phyloP scores from a whole-genome alignment of 768 basidiomycete species.

The Kwoniella mangroviensis region DNA sequence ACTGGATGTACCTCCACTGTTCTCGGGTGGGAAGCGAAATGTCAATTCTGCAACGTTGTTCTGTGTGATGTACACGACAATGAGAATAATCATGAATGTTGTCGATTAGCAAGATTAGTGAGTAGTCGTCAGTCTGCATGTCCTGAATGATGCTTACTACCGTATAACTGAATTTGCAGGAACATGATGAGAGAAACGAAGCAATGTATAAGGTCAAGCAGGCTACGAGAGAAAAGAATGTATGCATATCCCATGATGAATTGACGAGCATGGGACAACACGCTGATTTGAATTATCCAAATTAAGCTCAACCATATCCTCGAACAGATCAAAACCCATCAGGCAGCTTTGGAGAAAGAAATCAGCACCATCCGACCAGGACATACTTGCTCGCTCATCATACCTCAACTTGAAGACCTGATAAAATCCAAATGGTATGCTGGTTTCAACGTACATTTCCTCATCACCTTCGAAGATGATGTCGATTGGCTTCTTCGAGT shows the following conservation, averaged over 20 bases:
- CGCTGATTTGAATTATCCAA: background rate
- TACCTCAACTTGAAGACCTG: slow-evolving; percentile 1
- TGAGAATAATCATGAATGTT: background rate
- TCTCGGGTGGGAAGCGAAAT: background rate
- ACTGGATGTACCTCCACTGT: background rate
- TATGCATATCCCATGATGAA: background rate
- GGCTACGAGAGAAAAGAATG: background rate
- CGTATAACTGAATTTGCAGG: background rate
- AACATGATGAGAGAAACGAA: background rate
- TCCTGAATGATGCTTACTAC: background rate
- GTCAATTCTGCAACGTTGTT: background rate
- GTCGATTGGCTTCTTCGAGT: slow-evolving; percentile 12
- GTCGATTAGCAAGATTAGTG: background rate
- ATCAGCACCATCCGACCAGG: slow-evolving; percentile 5
- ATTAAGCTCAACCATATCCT: background rate
- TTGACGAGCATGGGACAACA: background rate
- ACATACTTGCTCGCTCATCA: background rate
- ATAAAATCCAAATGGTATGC: background rate
- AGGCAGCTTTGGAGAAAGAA: background rate
- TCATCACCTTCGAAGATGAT: slow-evolving; percentile 16
- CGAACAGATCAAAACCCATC: background rate
- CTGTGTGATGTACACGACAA: background rate
- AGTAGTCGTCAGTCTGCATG: background rate
- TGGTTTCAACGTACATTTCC: slow-evolving; percentile 11
- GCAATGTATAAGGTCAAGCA: too few species aligned